Base-by-base conservation (phyloP, 2,329 filamentous ascomycete genomes). In the Aspergillus sp. region DNA sequence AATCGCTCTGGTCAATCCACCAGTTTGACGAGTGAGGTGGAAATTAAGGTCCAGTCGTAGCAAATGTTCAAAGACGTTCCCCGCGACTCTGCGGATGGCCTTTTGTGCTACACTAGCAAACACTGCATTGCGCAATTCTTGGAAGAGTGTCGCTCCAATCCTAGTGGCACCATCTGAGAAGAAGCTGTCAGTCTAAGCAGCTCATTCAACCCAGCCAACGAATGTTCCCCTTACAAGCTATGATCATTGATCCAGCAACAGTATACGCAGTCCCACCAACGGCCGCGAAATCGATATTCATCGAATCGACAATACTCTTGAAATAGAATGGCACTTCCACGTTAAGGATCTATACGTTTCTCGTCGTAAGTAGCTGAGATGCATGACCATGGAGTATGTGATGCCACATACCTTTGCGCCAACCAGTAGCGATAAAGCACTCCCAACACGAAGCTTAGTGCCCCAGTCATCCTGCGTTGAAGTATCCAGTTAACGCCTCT, bases 311-410 rank as follows among this genome's bases (percentile, higher is more conserved):
- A 54, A 98, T 97, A 67, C 74, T 90, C 75, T 97, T 97, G 75
- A 98, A 98, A 75, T 96, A 98, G 65, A 98, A 98, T 0, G 93
- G 93, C 41, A 98, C 88, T 72, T 98, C 89, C 10, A 98, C 93
- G 67, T 97, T 98, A 61, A 98, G 75, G 42, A 94, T 67, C 77
- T 76, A 64, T 32, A 48, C 35, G 36, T 39, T 28, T 26, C 12
- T 32, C 45, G 48, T 39, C 44, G 50, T 60, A 42, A 60, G 53
- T 47, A 49, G 12, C 42, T 28, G 28, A 41, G 5, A 29, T 33
- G 9, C 32, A 39, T 33, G 8, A n/a, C n/a, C 34, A 4, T 19
- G 12, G 5, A 2, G 38, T 5, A 7, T 10, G 7, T 7, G 29
- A 36, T 39, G 2, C n/a, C 42, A 51, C 61, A 62, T 57, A 81